These are phyloP conservation scores for Furculomyces boomerangus DNA, from an alignment of 371 early-diverging fungal genomes.

Conservation along the genomic window DNA sequence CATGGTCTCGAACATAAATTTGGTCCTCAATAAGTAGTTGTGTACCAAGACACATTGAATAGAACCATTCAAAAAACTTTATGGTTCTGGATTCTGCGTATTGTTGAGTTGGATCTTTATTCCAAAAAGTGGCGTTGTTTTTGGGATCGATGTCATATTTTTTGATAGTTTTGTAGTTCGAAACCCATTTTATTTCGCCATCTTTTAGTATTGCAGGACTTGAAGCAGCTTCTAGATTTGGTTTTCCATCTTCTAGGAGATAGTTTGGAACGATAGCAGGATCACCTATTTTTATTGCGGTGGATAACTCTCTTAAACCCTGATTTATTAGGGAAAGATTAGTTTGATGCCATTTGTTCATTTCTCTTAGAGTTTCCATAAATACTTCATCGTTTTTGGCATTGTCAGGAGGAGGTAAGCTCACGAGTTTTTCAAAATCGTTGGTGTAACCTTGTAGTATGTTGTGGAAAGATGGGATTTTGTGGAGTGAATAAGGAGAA, in stretches of 20 bases:
- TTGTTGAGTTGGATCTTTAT: slow-evolving; percentile 12
- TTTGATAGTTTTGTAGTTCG: slow-evolving; percentile 11
- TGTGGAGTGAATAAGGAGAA: slow-evolving; percentile 24
- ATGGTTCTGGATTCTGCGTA: slow-evolving; percentile 22
- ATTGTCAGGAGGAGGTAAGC: slow-evolving; percentile 21
- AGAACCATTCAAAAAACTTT: slow-evolving; percentile 26
- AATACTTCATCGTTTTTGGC: slow-evolving; percentile 23
- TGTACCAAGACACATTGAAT: slow-evolving; percentile 36
- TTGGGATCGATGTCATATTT: not conserved
- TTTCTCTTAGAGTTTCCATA: slow-evolving; percentile 20
- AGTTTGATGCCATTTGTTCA: slow-evolving; percentile 10
- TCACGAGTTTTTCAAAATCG: slow-evolving; percentile 21
- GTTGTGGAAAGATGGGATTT: slow-evolving; percentile 25
- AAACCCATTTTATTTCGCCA: slow-evolving; percentile 11
- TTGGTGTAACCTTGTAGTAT: slow-evolving; percentile 26
- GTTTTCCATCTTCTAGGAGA: slow-evolving; percentile 4
- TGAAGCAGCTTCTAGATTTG: not conserved
- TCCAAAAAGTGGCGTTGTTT: slow-evolving; percentile 4
- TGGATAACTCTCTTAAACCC: slow-evolving; percentile 21
- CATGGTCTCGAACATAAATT: slow-evolving; percentile 32
- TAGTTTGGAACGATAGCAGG: slow-evolving; percentile 15
- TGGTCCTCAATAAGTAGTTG: slow-evolving; percentile 44
- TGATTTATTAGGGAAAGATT: slow-evolving; percentile 20
- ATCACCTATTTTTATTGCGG: slow-evolving; percentile 10
- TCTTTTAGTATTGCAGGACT: not conserved